Conservation (phyloP, 257 asterid species). For the Linaria vulgaris region DNA sequence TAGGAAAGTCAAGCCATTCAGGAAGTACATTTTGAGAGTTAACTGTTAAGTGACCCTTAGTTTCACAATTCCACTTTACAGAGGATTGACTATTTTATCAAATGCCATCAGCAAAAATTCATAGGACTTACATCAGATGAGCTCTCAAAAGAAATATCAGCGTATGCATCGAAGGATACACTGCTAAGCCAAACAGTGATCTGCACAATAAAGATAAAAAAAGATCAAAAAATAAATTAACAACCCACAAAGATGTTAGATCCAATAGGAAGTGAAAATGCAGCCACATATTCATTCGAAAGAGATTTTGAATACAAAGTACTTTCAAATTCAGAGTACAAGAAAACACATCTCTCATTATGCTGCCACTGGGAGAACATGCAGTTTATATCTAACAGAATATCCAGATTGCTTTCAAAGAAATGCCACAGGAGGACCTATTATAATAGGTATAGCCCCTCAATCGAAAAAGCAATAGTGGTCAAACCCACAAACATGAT, state of each 20-base stretch:
- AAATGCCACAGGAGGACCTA: background rate
- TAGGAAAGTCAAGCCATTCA: too few species aligned
- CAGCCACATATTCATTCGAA: background rate
- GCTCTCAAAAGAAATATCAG: constrained; percentile 79
- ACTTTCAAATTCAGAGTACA: background rate
- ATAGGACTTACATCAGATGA: constrained; percentile 79
- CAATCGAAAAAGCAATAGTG: background rate
- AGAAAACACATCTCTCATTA: background rate
- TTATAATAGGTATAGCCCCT: background rate
- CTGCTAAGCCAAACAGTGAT: constrained; percentile 83
- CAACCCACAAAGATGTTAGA: too few species aligned
- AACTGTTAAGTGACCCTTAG: constrained; percentile 11
- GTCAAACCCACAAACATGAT: background rate
- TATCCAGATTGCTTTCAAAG: background rate
- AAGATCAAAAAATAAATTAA: too few species aligned
- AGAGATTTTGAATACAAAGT: background rate
- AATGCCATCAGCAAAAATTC: constrained; percentile 10
- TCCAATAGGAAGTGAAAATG: too few species aligned
- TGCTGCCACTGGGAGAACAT: background rate
- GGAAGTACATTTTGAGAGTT: constrained; percentile 8
- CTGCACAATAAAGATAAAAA: constrained; percentile 45
- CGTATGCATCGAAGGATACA: constrained; percentile 75
- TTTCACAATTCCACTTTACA: constrained; percentile 9
- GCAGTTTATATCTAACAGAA: background rate
- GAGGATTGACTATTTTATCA: constrained; percentile 13